These are phyloP conservation scores for Pseudogymnoascus sp. DNA, from an alignment of 2,329 filamentous ascomycete genomes.

Conservation along the genomic window DNA sequence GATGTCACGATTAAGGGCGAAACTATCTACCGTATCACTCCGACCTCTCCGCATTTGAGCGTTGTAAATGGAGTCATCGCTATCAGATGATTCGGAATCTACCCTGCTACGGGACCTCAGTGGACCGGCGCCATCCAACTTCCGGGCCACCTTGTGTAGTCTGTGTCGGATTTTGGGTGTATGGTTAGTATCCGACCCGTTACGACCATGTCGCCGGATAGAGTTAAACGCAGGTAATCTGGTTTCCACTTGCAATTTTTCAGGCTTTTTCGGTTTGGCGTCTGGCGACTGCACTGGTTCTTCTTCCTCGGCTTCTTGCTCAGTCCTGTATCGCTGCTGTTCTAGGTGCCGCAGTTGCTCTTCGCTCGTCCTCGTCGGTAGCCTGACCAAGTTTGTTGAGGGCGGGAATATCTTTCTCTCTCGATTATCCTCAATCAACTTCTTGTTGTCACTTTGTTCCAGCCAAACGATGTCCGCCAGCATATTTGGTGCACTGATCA, in stretches of 20 bases:
- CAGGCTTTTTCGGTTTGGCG: constrained; percentile 11
- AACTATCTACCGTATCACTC: constrained; percentile 35
- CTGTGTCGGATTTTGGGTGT: background rate
- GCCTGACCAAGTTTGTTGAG: constrained; percentile 15
- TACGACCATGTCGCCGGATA: constrained; percentile 16
- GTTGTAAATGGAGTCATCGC: constrained; percentile 36
- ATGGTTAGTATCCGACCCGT: background rate
- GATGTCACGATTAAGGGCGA: constrained; percentile 42
- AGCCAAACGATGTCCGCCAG: constrained; percentile 88
- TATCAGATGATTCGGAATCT: constrained; percentile 52
- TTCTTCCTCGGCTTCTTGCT: background rate
- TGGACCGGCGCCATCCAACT: constrained; percentile 21
- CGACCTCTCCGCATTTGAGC: constrained; percentile 32
- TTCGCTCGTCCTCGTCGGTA: background rate
- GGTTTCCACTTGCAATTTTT: constrained; percentile 22
- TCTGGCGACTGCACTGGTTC: constrained; percentile 8
- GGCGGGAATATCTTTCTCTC: constrained; percentile 63
- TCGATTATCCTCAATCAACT: constrained; percentile 69
- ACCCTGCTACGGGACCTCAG: constrained; percentile 42
- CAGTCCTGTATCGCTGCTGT: background rate
- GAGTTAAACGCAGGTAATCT: constrained; percentile 27
- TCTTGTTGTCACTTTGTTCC: constrained; percentile 72
- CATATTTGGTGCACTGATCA: constrained; percentile 72
- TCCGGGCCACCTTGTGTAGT: background rate
- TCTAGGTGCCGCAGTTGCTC: background rate